Conservation (phyloP, 148 eudicot species). For the Heliamphora exappendiculata region DNA sequence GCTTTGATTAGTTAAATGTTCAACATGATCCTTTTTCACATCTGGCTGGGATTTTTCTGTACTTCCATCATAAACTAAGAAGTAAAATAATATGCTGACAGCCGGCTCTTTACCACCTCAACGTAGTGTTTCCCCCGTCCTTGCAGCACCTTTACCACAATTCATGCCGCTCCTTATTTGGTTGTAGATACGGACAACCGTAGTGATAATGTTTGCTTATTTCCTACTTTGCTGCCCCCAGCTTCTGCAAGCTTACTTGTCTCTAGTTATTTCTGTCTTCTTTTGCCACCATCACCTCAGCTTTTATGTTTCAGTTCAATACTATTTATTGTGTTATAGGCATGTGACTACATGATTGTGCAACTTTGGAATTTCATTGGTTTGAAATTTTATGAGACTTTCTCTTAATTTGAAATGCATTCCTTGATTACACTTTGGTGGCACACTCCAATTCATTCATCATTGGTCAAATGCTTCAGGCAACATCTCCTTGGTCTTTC, state of each 20-base stretch:
- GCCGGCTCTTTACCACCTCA: background rate
- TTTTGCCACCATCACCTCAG: background rate
- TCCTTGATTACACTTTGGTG: background rate
- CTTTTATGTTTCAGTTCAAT: background rate
- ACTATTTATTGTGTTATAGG: background rate
- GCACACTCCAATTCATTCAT: background rate
- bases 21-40: background rate
- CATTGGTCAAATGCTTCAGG: background rate
- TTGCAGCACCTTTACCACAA: background rate
- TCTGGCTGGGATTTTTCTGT: background rate
- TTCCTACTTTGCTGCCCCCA: background rate
- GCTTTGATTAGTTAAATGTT: background rate
- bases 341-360: background rate
- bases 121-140: background rate
- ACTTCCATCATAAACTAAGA: background rate
- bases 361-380: background rate
- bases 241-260: too few relatives aligned
- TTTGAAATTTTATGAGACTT: background rate
- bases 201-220: background rate
- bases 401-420: background rate
- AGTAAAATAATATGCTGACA: background rate
- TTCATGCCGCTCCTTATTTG: background rate
- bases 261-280: background rate
- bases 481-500: background rate
- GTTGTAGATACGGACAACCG: background rate